Conservation (phyloP, 2,329 filamentous ascomycete genomes). For the Escovopsis sp. region DNA sequence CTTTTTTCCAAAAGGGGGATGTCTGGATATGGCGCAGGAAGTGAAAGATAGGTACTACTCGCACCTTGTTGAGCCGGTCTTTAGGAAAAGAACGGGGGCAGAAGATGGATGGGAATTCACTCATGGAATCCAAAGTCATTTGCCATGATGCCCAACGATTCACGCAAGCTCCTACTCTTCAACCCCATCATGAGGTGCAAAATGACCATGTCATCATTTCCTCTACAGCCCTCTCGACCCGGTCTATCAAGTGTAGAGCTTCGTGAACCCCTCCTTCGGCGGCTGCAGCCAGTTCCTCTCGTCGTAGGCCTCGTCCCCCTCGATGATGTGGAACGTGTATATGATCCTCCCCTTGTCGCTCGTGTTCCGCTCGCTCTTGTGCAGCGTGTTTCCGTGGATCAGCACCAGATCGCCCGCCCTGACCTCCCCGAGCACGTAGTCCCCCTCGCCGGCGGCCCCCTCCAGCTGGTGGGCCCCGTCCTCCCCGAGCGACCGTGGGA, state of each 20-base stretch:
- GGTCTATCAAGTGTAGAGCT: slow-evolving; percentile 30
- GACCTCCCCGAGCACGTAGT: slow-evolving; percentile 71
- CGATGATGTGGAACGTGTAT: slow-evolving; percentile 96
- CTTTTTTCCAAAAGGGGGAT: too few species aligned
- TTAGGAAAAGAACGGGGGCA: too few species aligned
- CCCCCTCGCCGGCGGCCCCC: slow-evolving; percentile 22
- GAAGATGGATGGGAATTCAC: too few species aligned
- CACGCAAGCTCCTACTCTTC: too few species aligned
- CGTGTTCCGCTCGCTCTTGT: slow-evolving; percentile 89
- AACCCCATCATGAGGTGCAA: too few species aligned
- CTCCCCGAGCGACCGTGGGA: slow-evolving; percentile 41
- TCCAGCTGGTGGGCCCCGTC: too few species aligned
- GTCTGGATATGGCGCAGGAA: too few species aligned
- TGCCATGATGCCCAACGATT: too few species aligned
- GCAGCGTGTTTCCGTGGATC: slow-evolving; percentile 89
- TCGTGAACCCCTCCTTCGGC: slow-evolving; percentile 64
- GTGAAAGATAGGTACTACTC: too few species aligned
- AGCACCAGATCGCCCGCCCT: slow-evolving; percentile 82
- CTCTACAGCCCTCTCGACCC: background rate
- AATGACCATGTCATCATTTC: too few species aligned
- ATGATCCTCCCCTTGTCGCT: slow-evolving; percentile 81
- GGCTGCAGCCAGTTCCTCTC: slow-evolving; percentile 88
- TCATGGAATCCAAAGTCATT: too few species aligned
- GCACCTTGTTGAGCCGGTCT: too few species aligned
- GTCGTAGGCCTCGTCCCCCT: slow-evolving; percentile 65